These are phyloP conservation scores for Cordyceps fumosorosea DNA, from an alignment of 2,329 filamentous ascomycete genomes.

Conservation along the genomic window DNA sequence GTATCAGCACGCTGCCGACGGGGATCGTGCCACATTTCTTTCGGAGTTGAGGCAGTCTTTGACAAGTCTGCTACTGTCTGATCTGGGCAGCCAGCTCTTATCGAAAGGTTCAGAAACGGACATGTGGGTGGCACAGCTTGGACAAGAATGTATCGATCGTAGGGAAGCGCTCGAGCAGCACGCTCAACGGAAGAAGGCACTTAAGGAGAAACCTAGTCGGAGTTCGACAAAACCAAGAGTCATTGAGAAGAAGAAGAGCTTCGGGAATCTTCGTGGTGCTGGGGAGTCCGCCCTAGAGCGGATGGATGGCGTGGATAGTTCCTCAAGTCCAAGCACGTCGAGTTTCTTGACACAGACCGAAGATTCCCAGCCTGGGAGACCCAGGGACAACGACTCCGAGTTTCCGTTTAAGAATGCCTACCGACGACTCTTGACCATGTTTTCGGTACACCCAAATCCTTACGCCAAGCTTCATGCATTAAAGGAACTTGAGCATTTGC, in stretches of 20 bases:
- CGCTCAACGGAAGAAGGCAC: slow-evolving; percentile 32
- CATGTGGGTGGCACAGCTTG: slow-evolving; percentile 69
- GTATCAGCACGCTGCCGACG: slow-evolving; percentile 51
- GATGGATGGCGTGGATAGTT: slow-evolving; percentile 23
- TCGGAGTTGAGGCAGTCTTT: slow-evolving; percentile 70
- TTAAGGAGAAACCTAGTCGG: slow-evolving; percentile 33
- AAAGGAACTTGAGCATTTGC: slow-evolving; percentile 75
- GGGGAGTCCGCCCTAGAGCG: slow-evolving; percentile 35
- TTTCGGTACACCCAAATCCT: slow-evolving; percentile 84
- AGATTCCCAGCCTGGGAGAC: neutral
- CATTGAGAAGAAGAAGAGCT: slow-evolving; percentile 62
- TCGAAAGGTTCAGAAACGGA: slow-evolving; percentile 90
- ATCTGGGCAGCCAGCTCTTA: slow-evolving; percentile 81
- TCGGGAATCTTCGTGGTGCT: slow-evolving; percentile 53
- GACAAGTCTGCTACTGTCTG: slow-evolving; percentile 79
- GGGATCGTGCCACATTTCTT: slow-evolving; percentile 74
- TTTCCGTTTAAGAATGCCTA: slow-evolving; percentile 82
- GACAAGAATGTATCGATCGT: slow-evolving; percentile 58
- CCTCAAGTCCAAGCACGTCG: slow-evolving; percentile 10
- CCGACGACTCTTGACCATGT: slow-evolving; percentile 70
- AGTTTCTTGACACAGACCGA: slow-evolving; percentile 3
- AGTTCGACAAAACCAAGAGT: slow-evolving; percentile 43
- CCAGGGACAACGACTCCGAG: slow-evolving; percentile 30
- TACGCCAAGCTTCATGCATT: slow-evolving; percentile 78
- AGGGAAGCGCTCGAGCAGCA: slow-evolving; percentile 49